Conservation (phyloP, 2,329 filamentous ascomycete genomes). For the Fusarium drepaniforme region DNA sequence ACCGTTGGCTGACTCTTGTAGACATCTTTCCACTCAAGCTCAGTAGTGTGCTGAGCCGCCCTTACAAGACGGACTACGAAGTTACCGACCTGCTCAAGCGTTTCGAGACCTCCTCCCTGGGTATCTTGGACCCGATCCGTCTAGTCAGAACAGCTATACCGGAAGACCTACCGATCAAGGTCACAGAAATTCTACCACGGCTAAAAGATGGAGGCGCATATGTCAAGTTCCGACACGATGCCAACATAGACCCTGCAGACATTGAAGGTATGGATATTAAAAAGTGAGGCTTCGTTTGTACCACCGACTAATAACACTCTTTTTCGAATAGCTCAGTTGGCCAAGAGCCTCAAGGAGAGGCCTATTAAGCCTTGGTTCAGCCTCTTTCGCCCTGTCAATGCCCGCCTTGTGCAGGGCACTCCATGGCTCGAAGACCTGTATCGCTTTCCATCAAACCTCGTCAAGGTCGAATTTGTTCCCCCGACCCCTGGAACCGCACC, state of each 20-base stretch:
- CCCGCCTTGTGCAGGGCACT: constrained; percentile 81
- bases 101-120: constrained; percentile 64
- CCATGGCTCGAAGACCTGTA: constrained; percentile 97
- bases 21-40: constrained; percentile 88
- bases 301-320: background rate
- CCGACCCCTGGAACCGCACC: constrained; percentile 76
- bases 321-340: constrained; percentile 60
- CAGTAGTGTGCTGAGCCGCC: constrained; percentile 58
- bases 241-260: constrained; percentile 53
- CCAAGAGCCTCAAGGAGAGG: constrained; percentile 73
- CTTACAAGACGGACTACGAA: constrained; percentile 63
- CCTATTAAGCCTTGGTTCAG: constrained; percentile 92
- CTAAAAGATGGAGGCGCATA: constrained; percentile 94
- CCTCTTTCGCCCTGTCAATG: constrained; percentile 78
- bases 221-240: constrained; percentile 79
- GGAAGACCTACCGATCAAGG: constrained; percentile 70
- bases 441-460: constrained; percentile 78
- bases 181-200: constrained; percentile 85
- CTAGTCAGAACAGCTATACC: constrained; percentile 74
- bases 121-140: constrained; percentile 64
- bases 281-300: background rate
- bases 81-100: constrained; percentile 63
- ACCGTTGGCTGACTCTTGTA: constrained; percentile 49
- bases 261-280: constrained; percentile 54
- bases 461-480: constrained; percentile 89